These are phyloP conservation scores for Cyclotella cryptica DNA, from an alignment of 108 stramenopile genomes.

Conservation along the genomic window DNA sequence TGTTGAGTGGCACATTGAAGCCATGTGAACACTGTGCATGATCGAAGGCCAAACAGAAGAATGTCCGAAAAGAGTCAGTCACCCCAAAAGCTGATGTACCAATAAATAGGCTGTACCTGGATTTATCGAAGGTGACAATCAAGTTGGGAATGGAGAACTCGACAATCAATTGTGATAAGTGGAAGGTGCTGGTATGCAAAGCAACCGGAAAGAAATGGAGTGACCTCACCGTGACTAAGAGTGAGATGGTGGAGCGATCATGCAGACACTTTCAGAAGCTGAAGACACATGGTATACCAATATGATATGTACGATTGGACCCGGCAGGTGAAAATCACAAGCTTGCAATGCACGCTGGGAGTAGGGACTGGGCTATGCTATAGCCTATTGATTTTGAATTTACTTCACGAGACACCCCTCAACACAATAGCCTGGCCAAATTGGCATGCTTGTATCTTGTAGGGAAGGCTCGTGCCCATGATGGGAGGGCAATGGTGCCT, in stretches of 20 bases:
- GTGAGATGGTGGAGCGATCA: too few relatives aligned
- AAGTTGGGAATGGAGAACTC: too few relatives aligned
- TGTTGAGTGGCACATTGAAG: background rate
- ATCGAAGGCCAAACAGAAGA: slow-evolving; percentile 10
- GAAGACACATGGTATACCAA: too few relatives aligned
- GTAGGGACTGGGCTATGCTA: slow-evolving; percentile 12
- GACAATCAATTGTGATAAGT: too few relatives aligned
- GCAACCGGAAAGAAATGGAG: too few relatives aligned
- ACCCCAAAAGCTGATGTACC: background rate
- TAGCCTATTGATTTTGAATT: slow-evolving; percentile 24
- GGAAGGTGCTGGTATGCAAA: too few relatives aligned
- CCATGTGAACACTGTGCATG: background rate
- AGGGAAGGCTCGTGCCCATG: slow-evolving; percentile 4
- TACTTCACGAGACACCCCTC: slow-evolving; percentile 39
- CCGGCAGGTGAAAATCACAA: too few relatives aligned
- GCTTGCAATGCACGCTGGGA: too few relatives aligned
- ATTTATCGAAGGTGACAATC: too few relatives aligned
- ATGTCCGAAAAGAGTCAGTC: background rate
- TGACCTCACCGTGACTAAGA: too few relatives aligned
- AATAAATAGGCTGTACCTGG: background rate
- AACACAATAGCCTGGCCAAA: slow-evolving; percentile 42
- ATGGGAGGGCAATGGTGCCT: slow-evolving; percentile 10
- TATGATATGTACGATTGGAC: background rate
- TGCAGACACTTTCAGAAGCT: too few relatives aligned
- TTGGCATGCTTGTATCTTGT: slow-evolving; percentile 24